Evolutionary conservation across 2,329 filamentous ascomycete genomes (phyloP).

Genomic region (Parastagonospora nodorum): DNA sequence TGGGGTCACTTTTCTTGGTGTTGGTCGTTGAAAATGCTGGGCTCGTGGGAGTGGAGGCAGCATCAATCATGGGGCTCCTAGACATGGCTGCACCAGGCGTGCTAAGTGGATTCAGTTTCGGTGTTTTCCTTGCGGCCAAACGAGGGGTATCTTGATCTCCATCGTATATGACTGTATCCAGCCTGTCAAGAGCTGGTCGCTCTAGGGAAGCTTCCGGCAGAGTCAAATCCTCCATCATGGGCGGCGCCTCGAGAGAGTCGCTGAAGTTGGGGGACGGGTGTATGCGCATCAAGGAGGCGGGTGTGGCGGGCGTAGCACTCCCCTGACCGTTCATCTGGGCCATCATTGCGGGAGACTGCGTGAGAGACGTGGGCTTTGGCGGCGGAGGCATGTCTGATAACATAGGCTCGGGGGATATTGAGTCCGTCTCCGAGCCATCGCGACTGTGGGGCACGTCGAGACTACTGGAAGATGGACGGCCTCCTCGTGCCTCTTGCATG

Average conservation of each 20-base stretch:
- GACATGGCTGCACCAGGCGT: constrained; percentile 46
- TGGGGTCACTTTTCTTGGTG: constrained; percentile 38
- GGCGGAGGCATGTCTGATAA: constrained; percentile 62
- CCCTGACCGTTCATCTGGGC: constrained; percentile 48
- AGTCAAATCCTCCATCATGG: constrained; percentile 64
- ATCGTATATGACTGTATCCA: constrained; percentile 57
- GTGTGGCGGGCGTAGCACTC: constrained; percentile 64
- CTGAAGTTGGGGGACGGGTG: constrained; percentile 45
- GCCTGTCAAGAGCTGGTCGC: constrained; percentile 53
- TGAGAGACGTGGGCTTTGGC: constrained; percentile 67
- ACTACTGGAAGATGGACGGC: constrained; percentile 20
- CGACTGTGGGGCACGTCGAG: constrained; percentile 33
- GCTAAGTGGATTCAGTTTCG: constrained; percentile 64
- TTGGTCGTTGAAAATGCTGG: constrained; percentile 35
- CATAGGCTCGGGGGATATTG: constrained; percentile 55
- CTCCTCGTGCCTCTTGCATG: constrained; percentile 43
- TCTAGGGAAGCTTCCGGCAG: constrained; percentile 71
- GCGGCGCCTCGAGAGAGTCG: constrained; percentile 25
- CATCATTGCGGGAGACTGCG: constrained; percentile 69
- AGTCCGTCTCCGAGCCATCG: constrained; percentile 53
- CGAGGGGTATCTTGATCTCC: constrained; percentile 61
- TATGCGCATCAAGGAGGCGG: constrained; percentile 78
- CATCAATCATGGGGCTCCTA: constrained; percentile 58
- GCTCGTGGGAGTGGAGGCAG: constrained; percentile 57
- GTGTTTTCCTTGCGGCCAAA: constrained; percentile 69